These are phyloP conservation scores for Dothidotthia symphoricarpi DNA, from an alignment of 2,329 filamentous ascomycete genomes.

Conservation along the genomic window DNA sequence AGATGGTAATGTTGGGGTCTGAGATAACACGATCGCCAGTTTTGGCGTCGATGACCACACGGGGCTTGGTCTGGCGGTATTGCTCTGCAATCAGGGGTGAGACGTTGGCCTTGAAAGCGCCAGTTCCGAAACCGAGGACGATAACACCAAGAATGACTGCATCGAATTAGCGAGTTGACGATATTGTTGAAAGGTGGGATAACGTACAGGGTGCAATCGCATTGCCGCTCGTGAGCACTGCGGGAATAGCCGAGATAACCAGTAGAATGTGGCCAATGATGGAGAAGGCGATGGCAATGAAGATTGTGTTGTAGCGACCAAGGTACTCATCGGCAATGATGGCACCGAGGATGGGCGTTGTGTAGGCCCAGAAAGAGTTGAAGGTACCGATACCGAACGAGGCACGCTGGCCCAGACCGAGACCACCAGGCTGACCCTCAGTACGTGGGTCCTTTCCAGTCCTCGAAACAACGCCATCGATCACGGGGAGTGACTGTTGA, in stretches of 20 bases:
- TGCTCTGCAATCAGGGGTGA: slow-evolving; percentile 71
- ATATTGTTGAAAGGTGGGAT: neutral
- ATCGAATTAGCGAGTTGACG: too few species aligned
- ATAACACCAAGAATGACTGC: slow-evolving; percentile 52
- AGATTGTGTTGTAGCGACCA: slow-evolving; percentile 62
- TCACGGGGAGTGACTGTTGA: slow-evolving; percentile 37
- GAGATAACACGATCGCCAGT: slow-evolving; percentile 68
- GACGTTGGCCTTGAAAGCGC: slow-evolving; percentile 49
- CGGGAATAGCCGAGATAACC: slow-evolving; percentile 55
- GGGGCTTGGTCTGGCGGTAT: slow-evolving; percentile 59
- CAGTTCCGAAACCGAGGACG: slow-evolving; percentile 48
- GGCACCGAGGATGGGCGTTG: slow-evolving; percentile 51
- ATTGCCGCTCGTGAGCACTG: slow-evolving; percentile 43
- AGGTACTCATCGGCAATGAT: slow-evolving; percentile 59
- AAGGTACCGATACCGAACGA: slow-evolving; percentile 40
- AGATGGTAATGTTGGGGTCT: slow-evolving; percentile 66
- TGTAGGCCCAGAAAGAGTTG: slow-evolving; percentile 45
- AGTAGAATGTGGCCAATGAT: slow-evolving; percentile 57
- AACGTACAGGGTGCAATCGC: slow-evolving; percentile 46
- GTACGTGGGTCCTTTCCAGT: slow-evolving; percentile 30
- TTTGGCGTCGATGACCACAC: slow-evolving; percentile 53
- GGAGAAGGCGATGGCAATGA: slow-evolving; percentile 48
- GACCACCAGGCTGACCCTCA: slow-evolving; percentile 37
- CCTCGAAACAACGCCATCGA: slow-evolving; percentile 34
- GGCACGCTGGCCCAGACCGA: slow-evolving; percentile 40